Conservation (phyloP, 768 basidiomycete genomes). For the Cytidiella melzeri region DNA sequence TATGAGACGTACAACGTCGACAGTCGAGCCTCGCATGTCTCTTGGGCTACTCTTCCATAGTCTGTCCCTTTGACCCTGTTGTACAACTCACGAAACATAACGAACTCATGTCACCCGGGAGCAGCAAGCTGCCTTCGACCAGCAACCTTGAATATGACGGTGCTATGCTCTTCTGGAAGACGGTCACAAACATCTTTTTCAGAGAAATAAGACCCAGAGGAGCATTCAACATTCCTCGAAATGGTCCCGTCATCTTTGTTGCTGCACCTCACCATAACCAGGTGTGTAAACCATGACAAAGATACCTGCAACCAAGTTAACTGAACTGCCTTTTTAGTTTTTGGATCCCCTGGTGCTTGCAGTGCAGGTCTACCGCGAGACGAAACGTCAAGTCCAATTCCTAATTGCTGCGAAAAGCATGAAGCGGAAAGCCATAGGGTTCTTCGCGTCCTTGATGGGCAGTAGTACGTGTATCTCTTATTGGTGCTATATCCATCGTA, state of each 20-base stretch:
- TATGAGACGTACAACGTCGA: no score
- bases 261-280: constrained; percentile 41
- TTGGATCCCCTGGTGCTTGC: constrained; percentile 84
- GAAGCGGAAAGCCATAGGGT: constrained; percentile 72
- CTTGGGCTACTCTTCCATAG: no score
- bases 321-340: constrained; percentile 48
- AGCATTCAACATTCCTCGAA: constrained; percentile 84
- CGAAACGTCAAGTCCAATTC: constrained; percentile 75
- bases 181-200: constrained; percentile 89
- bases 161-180: constrained; percentile 77
- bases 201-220: constrained; percentile 90
- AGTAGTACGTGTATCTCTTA: constrained; percentile 53
- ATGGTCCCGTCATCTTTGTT: constrained; percentile 91
- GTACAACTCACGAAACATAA: no score
- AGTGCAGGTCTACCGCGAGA: constrained; percentile 71
- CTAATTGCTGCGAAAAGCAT: constrained; percentile 88
- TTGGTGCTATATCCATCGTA: neutral
- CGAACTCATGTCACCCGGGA: no score
- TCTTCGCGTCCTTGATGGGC: constrained; percentile 74
- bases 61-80: no score
- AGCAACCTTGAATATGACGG: constrained; percentile 48
- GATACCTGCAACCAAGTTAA: neutral
- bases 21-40: no score
- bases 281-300: constrained; percentile 42
- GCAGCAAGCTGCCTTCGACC: no score